Percentiles rank a stretch among this genome's conserved stretches.
phyloP scores from a whole-genome alignment of 345 rosid genomes.

The Linum lewisii region DNA sequence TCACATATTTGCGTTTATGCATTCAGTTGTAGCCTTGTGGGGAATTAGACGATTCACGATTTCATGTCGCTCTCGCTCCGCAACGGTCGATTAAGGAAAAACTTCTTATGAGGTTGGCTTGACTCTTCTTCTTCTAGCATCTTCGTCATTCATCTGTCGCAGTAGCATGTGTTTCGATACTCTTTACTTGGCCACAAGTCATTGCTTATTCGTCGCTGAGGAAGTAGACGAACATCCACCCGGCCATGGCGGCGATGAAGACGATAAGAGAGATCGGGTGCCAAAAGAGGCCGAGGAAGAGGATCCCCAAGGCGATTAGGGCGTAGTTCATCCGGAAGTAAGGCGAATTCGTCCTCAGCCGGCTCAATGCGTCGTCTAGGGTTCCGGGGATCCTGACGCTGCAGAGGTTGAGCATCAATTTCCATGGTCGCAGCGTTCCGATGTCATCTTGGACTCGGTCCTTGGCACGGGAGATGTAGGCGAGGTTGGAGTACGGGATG shows the following conservation, averaged over 20 bases:
- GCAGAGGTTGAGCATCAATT: conserved; percentile 39
- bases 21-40: no score
- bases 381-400: conserved; percentile 30
- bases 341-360: conserved; percentile 37
- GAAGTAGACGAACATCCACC: conserved; percentile 77
- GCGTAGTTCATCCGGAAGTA: conserved; percentile 69
- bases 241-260: conserved; percentile 39
- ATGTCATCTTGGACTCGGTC: conserved; percentile 51
- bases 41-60: no score
- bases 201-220: conserved; percentile 69
- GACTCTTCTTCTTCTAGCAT: no score
- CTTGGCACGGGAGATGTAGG: conserved; percentile 57
- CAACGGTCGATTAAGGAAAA: no score
- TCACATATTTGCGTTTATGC: no score
- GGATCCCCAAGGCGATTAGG: conserved; percentile 35
- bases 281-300: conserved; percentile 64
- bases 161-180: no score
- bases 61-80: no score
- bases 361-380: conserved; percentile 30
- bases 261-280: conserved; percentile 80
- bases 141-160: no score
- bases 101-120: no score
- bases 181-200: no score
- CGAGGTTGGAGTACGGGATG: conserved; percentile 28
- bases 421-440: conserved; percentile 62